phyloP scores from a whole-genome alignment of 2,329 filamentous ascomycete genomes.

The Periconia sp. region DNA sequence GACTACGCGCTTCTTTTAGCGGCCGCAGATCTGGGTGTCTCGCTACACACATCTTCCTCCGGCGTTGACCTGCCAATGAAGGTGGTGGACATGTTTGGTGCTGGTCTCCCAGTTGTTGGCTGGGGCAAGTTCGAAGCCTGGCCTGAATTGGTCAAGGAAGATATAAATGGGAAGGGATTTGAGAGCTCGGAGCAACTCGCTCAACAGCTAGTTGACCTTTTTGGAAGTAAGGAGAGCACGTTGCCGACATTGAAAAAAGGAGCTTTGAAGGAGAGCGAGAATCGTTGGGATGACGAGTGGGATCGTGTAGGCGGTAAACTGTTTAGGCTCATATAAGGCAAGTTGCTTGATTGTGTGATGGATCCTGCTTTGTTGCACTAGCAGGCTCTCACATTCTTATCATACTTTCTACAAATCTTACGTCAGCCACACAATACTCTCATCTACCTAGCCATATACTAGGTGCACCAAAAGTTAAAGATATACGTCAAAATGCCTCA shows the following conservation, averaged over 20 bases:
- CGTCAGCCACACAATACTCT: too few species aligned
- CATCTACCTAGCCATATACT: too few species aligned
- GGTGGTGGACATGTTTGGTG: constrained; percentile 98
- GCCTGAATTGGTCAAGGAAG: constrained; percentile 86
- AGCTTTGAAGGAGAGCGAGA: constrained; percentile 73
- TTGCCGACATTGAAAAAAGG: constrained; percentile 69
- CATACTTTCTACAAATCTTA: too few species aligned
- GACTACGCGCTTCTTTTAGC: constrained; percentile 87
- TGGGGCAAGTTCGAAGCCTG: constrained; percentile 89
- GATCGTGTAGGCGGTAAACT: constrained; percentile 78
- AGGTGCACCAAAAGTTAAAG: too few species aligned
- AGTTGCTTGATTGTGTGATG: too few species aligned
- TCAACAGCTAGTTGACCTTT: constrained; percentile 67
- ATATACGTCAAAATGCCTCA: too few species aligned
- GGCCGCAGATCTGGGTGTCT: constrained; percentile 87
- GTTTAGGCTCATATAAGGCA: constrained; percentile 50
- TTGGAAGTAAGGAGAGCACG: constrained; percentile 60
- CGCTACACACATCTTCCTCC: constrained; percentile 89
- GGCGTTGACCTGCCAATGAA: constrained; percentile 99
- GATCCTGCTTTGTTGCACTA: too few species aligned
- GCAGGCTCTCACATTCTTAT: too few species aligned
- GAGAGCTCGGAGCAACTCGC: constrained; percentile 71
- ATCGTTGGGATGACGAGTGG: constrained; percentile 94
- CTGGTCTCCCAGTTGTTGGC: constrained; percentile 86
- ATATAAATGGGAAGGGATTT: constrained; percentile 86